phyloP scores from a whole-genome alignment of 306 rosid species.

The Medicago truncatula region DNA sequence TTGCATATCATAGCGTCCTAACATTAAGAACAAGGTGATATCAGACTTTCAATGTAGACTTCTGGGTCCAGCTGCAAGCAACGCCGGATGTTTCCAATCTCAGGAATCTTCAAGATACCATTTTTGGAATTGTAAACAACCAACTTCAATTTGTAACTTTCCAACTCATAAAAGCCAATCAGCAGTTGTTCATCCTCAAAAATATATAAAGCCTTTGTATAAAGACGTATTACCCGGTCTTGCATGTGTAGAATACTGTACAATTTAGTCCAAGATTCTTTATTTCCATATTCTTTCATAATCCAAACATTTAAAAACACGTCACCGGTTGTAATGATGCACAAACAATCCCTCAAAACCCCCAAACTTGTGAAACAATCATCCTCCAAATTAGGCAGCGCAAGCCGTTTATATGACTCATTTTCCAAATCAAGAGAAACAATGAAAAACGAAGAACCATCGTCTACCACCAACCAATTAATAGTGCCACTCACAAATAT shows the following conservation, averaged over 20 bases:
- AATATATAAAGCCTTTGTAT: not conserved
- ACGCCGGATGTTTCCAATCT: not conserved
- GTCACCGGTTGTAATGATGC: not conserved
- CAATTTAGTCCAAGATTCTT: slow-evolving; percentile 49
- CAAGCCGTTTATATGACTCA: slow-evolving; percentile 37
- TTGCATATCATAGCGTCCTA: too few relatives aligned
- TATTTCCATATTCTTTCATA: slow-evolving; percentile 48
- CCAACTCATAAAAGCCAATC: not conserved
- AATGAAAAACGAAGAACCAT: not conserved
- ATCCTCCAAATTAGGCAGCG: slow-evolving; percentile 5
- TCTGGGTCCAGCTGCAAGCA: not conserved
- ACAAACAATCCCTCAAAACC: slow-evolving; percentile 40
- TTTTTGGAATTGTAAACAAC: slow-evolving; percentile 35
- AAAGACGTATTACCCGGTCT: not conserved
- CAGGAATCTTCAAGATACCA: not conserved
- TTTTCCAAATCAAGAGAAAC: slow-evolving; percentile 47
- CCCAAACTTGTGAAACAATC: not conserved
- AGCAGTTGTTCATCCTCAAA: slow-evolving; percentile 40
- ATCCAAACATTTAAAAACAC: slow-evolving; percentile 31
- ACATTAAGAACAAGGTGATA: slow-evolving; percentile 36
- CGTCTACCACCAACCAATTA: slow-evolving; percentile 35
- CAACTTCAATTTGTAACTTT: not conserved
- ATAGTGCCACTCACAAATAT: slow-evolving; percentile 44
- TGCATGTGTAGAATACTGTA: not conserved
- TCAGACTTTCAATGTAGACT: slow-evolving; percentile 33